phyloP scores from a whole-genome alignment of 2,329 filamentous ascomycete genomes.

The Aspergillus sp. region DNA sequence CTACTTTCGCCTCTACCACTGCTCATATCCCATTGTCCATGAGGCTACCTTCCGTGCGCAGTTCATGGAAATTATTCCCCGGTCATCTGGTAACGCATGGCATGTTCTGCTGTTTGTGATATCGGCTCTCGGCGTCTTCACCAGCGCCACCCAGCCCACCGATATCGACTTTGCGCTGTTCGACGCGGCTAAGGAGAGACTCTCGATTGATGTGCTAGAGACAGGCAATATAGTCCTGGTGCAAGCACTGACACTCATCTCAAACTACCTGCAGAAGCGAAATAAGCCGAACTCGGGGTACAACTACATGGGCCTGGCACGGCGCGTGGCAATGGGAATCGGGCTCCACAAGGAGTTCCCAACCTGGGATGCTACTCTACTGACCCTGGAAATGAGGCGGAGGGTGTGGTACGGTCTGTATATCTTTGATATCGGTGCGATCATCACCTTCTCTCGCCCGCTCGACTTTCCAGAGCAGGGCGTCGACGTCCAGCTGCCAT shows the following conservation, averaged over 20 bases:
- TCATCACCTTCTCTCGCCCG: constrained; percentile 45
- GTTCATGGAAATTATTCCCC: constrained; percentile 34
- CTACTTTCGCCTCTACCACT: constrained; percentile 41
- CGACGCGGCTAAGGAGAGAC: constrained; percentile 38
- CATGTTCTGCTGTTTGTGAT: constrained; percentile 37
- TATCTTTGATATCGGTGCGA: constrained; percentile 42
- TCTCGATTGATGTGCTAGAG: constrained; percentile 39
- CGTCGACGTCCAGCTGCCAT: constrained; percentile 36
- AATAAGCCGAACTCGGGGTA: constrained; percentile 46
- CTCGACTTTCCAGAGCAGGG: constrained; percentile 38
- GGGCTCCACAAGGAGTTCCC: constrained; percentile 44
- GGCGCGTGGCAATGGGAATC: constrained; percentile 43
- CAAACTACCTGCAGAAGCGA: constrained; percentile 44
- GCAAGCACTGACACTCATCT: constrained; percentile 41
- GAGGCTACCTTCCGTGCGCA: constrained; percentile 43
- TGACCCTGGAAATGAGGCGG: constrained; percentile 28
- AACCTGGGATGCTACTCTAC: constrained; percentile 31
- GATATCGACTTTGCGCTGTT: constrained; percentile 37
- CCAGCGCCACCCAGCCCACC: constrained; percentile 20
- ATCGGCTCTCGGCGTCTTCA: constrained; percentile 36
- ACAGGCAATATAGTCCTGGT: constrained; percentile 43
- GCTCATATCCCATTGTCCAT: constrained; percentile 40
- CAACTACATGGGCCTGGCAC: constrained; percentile 41
- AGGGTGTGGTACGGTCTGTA: constrained; percentile 31
- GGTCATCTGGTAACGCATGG: constrained; percentile 33